Evolutionary conservation across 2,329 filamentous ascomycete species (phyloP), one percentile per base, ranked within the genome.

Genomic region (Macrophomina phaseolina): DNA sequence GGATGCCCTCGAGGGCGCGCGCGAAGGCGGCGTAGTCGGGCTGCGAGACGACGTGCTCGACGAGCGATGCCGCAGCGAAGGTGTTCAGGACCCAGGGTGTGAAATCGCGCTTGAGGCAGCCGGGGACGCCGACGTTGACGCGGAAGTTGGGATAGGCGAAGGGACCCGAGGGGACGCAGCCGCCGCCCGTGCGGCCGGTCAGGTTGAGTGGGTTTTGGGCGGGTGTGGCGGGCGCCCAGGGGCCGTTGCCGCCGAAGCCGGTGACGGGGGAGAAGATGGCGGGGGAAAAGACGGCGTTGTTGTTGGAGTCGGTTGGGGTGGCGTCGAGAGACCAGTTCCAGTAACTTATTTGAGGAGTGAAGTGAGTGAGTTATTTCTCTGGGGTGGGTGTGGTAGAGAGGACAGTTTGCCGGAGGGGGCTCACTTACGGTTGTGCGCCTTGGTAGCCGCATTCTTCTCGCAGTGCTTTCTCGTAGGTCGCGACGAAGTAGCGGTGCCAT

Each of bases 101-200:
- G 66, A 78, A 77, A 38, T 79, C 77, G 30, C 77, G 72, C 4
- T 70, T 71, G 9, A 80, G 69, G 38, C 76, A 78, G 32, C 67
- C 66, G 4, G 68, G 67, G 32, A 69, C 69, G 38, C 70, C 69
- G 67, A 72, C 67, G 68, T 75, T 73, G 49, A 74, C 53, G 49
- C 58, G 69, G 63, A 75, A 76, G 3, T 66, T 64, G 4, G 69
- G 51, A 9, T 70, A 53, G 69, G 78, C 80, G 75, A 87, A 86
- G 0, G 85, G 85, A 0, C 85, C 85, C 0, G 76, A 79, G n/a
- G 73, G 78, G 4, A 89, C 77, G 71, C 85, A 88, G 1, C 86
- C 86, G 45, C 86, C 86, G 12, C 86, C 86, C 0, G 80, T 79
- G 16, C 84, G 49, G 14, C 49, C 63, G 7, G 63, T 65, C 6